A percentile compares a stretch with the other conserved stretches of the same genome.
phyloP scores from a whole-genome alignment of 768 basidiomycete species.

The Leccinum fibrillosum region DNA sequence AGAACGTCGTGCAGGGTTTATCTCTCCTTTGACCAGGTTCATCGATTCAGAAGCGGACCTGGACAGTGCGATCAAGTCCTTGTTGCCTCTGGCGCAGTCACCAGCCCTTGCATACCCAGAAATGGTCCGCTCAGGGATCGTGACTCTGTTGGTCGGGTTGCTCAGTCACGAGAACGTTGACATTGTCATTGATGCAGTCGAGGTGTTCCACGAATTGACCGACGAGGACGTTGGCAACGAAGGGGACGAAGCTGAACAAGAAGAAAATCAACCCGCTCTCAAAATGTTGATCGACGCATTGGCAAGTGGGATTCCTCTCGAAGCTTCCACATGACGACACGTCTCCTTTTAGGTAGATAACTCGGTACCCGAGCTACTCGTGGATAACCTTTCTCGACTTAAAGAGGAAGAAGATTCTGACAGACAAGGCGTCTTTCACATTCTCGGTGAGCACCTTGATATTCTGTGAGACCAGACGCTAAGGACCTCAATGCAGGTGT shows the following conservation, averaged over 20 bases:
- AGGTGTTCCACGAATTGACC: constrained; percentile 89
- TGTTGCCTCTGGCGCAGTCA: constrained; percentile 86
- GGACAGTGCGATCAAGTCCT: constrained; percentile 78
- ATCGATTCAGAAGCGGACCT: constrained; percentile 98
- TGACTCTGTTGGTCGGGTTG: constrained; percentile 73
- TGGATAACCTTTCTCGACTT: constrained; percentile 84
- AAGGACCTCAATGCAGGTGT: constrained; percentile 51
- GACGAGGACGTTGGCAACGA: constrained; percentile 94
- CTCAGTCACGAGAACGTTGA: constrained; percentile 96
- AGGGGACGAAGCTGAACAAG: constrained; percentile 60
- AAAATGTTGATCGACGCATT: constrained; percentile 72
- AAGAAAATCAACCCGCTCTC: constrained; percentile 61
- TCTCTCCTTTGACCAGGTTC: constrained; percentile 56
- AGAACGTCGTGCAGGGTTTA: neutral
- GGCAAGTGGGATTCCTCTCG: constrained; percentile 44
- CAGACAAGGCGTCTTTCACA: constrained; percentile 87
- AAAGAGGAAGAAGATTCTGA: constrained; percentile 92
- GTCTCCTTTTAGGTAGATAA: constrained; percentile 60
- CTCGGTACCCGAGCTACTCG: constrained; percentile 82
- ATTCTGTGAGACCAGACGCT: neutral
- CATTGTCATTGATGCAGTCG: constrained; percentile 94
- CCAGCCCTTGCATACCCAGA: constrained; percentile 87
- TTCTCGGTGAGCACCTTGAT: constrained; percentile 56
- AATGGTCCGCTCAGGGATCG: constrained; percentile 71
- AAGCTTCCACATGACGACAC: neutral